Evolutionary conservation across 148 eudicot genomes (phyloP), one percentile per base, ranked within the genome.

Genomic region (Bassia scoparia): DNA sequence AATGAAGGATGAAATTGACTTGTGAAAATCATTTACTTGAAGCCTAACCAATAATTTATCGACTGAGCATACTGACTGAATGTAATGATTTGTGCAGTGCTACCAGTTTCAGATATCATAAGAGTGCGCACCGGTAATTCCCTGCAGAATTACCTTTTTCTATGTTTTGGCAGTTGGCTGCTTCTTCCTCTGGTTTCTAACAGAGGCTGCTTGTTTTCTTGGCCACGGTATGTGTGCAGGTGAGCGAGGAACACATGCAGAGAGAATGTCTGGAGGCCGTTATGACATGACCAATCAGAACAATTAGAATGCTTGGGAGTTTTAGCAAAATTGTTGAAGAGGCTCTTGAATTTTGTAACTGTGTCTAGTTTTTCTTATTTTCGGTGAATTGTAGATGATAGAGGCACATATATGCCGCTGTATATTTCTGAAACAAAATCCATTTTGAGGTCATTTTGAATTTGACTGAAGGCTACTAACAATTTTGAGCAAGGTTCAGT

Each of bases 251-350:
- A 88, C 85, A 62, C 46, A 83, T 74, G 97, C 93, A 13, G 97
- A 90, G 82, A 87, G 96, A 83, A 92, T 92, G 97, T 68, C 77
- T 41, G 97, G 97, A 72, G 97, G 97, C 20, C 79, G 84, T 52
- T 70, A 83, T 69, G 97, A 90, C 52, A 85, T 90, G 86, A 74
- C 82, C 16, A 65, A n/a, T 24, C 8, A 33, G 53, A 59, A 15
- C 53, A 21, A 41, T 38, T 75, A 27, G 38, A 54, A 38, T 15
- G 20, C 5, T 43, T 26, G 53, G 69, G 29, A 53, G 4, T 66
- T 66, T 26, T 27, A 34, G 34, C 53, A 24, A 66, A 41, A 3
- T n/a, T n/a, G 9, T 63, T 63, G 27, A 41, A 29, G 12, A 66
- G 21, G 20, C 27, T 58, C 27, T 12, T 4, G 4, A 50, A 3